These are phyloP conservation scores for Isochrysis galbana DNA, from an alignment of 78 protist species.

Conservation along the genomic window DNA sequence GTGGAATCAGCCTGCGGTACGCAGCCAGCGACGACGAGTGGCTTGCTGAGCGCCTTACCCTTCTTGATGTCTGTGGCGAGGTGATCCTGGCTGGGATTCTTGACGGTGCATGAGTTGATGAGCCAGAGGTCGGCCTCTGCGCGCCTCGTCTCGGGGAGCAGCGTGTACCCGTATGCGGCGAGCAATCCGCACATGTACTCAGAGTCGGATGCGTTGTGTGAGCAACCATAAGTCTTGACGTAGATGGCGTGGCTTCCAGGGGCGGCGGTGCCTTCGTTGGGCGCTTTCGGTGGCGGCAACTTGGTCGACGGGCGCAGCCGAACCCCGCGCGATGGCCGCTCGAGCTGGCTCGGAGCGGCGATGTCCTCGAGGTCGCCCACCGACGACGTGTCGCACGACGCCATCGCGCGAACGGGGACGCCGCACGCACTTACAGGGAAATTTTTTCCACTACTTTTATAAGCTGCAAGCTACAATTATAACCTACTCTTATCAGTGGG, in stretches of 20 bases:
- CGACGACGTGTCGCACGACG: no score
- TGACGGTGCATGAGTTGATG: constrained; percentile 78
- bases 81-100: constrained; percentile 62
- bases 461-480: no score
- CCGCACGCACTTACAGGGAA: no score
- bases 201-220: constrained; percentile 68
- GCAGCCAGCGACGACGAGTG: constrained; percentile 68
- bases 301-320: no score
- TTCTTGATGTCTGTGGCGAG: constrained; percentile 21
- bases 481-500: no score
- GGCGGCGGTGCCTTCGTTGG: neutral
- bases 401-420: no score
- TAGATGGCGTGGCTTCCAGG: constrained; percentile 40
- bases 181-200: constrained; percentile 81
- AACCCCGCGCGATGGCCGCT: no score
- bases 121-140: constrained; percentile 53
- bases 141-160: neutral
- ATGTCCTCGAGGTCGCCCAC: no score
- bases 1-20: constrained; percentile 59
- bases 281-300: no score
- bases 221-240: constrained; percentile 80
- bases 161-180: constrained; percentile 51
- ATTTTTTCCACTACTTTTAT: no score
- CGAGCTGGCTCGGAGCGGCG: no score
- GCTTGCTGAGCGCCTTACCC: neutral